phyloP scores from a whole-genome alignment of 106 monocot genomes.

The Dendrobium chrysotoxum region DNA sequence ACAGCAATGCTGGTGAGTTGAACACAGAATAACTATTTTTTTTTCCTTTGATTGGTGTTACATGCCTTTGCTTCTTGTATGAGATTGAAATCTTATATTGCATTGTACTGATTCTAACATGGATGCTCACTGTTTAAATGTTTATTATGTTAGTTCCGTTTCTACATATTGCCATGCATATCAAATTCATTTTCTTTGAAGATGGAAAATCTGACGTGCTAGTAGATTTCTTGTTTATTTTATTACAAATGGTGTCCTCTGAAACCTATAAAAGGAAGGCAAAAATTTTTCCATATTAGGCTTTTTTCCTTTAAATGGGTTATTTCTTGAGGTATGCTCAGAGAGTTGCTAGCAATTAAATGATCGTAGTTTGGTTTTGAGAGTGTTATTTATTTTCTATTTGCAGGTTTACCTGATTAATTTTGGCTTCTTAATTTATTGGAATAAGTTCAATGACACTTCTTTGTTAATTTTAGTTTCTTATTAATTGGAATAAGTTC shows the following conservation, averaged over 20 bases:
- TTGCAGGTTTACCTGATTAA: no score
- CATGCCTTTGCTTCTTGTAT: background rate
- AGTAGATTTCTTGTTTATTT: background rate
- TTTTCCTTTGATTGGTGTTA: background rate
- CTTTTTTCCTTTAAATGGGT: background rate
- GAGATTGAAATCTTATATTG: background rate
- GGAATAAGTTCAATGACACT: no score
- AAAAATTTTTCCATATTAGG: background rate
- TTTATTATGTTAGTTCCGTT: background rate
- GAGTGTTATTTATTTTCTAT: background rate
- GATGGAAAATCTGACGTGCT: background rate
- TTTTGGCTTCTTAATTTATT: no score
- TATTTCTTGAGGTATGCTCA: background rate
- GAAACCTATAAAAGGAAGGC: background rate
- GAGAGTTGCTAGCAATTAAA: background rate
- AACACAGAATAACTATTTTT: background rate
- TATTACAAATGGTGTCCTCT: background rate
- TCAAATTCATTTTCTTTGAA: background rate
- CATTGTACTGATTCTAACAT: background rate
- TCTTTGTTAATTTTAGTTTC: no score
- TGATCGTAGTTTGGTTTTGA: background rate
- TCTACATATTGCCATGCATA: background rate
- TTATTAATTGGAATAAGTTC: no score
- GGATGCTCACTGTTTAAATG: background rate
- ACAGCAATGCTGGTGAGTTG: slow-evolving; percentile 93